These are phyloP conservation scores for Pseudogymnoascus sp. DNA, from an alignment of 2,329 filamentous ascomycete species.

Conservation along the genomic window DNA sequence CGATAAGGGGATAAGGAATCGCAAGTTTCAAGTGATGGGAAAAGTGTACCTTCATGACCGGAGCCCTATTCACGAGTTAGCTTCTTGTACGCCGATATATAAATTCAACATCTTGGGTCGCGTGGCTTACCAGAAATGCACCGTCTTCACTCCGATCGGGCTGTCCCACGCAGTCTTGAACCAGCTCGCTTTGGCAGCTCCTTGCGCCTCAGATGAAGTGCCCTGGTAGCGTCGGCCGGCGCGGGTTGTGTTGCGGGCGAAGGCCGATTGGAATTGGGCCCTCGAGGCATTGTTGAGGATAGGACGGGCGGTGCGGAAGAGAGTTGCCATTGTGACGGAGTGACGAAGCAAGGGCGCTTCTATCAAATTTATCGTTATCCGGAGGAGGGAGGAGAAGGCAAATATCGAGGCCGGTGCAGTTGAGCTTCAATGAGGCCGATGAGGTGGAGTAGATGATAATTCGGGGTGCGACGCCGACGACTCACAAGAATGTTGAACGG, in stretches of 20 bases:
- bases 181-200: conserved; percentile 41
- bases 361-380: neutral
- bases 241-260: conserved; percentile 14
- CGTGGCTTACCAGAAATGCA: conserved; percentile 81
- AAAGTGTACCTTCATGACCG: conserved; percentile 70
- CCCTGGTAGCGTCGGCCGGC: conserved; percentile 61
- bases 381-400: neutral
- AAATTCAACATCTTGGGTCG: neutral
- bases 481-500: conserved; percentile 5
- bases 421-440: neutral
- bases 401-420: neutral
- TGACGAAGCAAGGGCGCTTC: conserved; percentile 1
- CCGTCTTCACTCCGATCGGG: conserved; percentile 78
- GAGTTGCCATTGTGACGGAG: conserved; percentile 21
- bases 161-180: conserved; percentile 79
- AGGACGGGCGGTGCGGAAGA: conserved; percentile 47
- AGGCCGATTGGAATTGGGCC: conserved; percentile 47
- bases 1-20: neutral
- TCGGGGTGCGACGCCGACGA: conserved; percentile 5
- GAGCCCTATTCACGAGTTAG: conserved; percentile 54
- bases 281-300: conserved; percentile 46
- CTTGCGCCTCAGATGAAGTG: conserved; percentile 45
- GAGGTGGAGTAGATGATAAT: conserved; percentile 4
- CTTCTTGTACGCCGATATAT: conserved; percentile 5
- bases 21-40: neutral